phyloP scores from a whole-genome alignment of 2,329 filamentous ascomycete species.

The Arthroderma sp. region DNA sequence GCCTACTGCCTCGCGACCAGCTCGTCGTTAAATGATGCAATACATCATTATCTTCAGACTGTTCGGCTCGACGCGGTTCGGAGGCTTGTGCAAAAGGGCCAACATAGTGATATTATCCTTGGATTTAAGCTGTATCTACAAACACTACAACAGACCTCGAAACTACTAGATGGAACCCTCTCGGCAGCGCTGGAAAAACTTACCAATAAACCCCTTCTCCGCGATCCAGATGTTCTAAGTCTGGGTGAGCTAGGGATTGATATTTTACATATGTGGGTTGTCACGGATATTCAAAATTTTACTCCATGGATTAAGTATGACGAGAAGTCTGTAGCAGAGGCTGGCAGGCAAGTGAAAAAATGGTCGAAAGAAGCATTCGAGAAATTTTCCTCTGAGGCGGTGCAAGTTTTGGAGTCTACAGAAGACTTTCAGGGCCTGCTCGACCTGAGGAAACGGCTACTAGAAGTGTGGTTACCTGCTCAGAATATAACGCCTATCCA shows the following conservation, averaged over 20 bases:
- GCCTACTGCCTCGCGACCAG: slow-evolving; percentile 73
- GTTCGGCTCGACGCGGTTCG: slow-evolving; percentile 31
- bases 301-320: slow-evolving; percentile 78
- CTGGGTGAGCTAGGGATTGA: slow-evolving; percentile 65
- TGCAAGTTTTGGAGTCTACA: slow-evolving; percentile 45
- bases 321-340: slow-evolving; percentile 50
- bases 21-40: slow-evolving; percentile 63
- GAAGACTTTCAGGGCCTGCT: slow-evolving; percentile 56
- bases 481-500: slow-evolving; percentile 46
- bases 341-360: slow-evolving; percentile 45
- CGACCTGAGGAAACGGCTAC: slow-evolving; percentile 52
- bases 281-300: slow-evolving; percentile 70
- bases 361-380: slow-evolving; percentile 53
- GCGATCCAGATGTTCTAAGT: slow-evolving; percentile 52
- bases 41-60: slow-evolving; percentile 60
- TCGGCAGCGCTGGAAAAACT: slow-evolving; percentile 54
- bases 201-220: slow-evolving; percentile 57
- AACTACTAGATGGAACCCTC: slow-evolving; percentile 59
- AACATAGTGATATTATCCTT: slow-evolving; percentile 42
- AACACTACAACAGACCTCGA: slow-evolving; percentile 65
- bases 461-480: slow-evolving; percentile 62
- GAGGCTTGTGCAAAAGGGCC: slow-evolving; percentile 13
- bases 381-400: slow-evolving; percentile 49
- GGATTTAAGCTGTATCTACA: slow-evolving; percentile 60
- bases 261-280: slow-evolving; percentile 64